Conservation (phyloP, 176 grass and related monocot species). For the Aegilops longissima region DNA sequence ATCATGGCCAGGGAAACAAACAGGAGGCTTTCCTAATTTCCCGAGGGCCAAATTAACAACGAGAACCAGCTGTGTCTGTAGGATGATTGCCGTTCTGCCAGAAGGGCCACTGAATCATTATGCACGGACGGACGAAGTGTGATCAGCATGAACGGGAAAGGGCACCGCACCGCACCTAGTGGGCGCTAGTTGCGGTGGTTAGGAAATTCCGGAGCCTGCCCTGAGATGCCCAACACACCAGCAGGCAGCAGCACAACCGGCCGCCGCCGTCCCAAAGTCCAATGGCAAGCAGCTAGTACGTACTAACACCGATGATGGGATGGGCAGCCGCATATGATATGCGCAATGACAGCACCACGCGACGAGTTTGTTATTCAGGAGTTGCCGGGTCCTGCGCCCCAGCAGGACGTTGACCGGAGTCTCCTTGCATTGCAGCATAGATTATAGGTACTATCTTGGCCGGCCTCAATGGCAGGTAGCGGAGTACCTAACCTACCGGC, state of each 20-base stretch:
- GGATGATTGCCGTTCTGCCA: background rate
- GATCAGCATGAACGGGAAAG: background rate
- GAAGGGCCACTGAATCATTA: background rate
- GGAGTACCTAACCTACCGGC: background rate
- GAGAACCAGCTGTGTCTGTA: background rate
- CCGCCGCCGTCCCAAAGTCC: constrained; percentile 1
- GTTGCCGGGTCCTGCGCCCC: constrained; percentile 38
- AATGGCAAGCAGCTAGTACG: background rate
- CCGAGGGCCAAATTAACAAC: background rate
- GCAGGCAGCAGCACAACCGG: background rate
- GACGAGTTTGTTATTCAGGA: constrained; percentile 8
- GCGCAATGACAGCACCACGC: background rate
- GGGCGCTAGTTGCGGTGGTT: background rate
- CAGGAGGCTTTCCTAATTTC: background rate
- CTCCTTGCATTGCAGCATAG: background rate
- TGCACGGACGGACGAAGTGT: background rate
- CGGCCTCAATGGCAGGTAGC: background rate
- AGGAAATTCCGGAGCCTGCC: constrained; percentile 13
- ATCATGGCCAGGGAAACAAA: background rate
- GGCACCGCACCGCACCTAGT: background rate
- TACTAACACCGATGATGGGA: background rate
- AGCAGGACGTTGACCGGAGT: background rate
- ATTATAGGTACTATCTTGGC: background rate
- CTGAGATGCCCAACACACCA: background rate
- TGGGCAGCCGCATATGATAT: background rate